Base-by-base conservation (phyloP, 495 filamentous ascomycete genomes). In the Sordaria brevicollis region DNA sequence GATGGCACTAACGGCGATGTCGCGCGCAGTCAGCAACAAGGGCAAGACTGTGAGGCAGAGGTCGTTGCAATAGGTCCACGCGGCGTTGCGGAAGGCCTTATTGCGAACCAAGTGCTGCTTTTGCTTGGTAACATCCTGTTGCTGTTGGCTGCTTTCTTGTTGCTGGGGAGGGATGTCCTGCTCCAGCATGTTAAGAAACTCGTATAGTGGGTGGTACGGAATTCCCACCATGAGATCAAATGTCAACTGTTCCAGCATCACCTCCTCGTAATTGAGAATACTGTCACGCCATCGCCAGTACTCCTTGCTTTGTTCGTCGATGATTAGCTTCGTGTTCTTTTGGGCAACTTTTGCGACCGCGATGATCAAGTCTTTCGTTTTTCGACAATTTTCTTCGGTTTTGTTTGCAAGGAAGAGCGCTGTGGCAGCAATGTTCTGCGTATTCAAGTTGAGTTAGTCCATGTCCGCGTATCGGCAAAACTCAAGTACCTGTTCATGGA, bases 281-380 rank as follows among this genome's bases (percentile, higher is more conserved):
- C 89, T 93, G 75, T 99, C 95, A 65, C 92, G 88, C 95, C 95
- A 99, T 76, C 88, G 85, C 95, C 95, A 99, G 77, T 92, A 99
- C 72, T 98, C 95, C 72, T 97, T 97, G 49, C 89, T 92, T 77
- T 97, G 93, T 78, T 97, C 95, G 75, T 98, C 94, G 31, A 99
- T 90, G 11, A 91, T 79, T 67, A 96, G 85, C 74, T 92, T 89
- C 8, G 91, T 83, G 74, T 98, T 91, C 81, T 99, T 98, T 77
- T 96, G 94, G 35, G 94, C 96, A 15, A 97, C 94, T 71, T 93
- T 92, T 66, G 93, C 93, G 74, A 94, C 96, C 0, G 94, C 92
- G 29, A 96, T 88, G 69, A 99, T 92, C 36, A 99, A 82, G 71
- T 98, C 93, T 74, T 91, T 93, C 74, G 96, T 96, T 74, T 95